phyloP scores from a whole-genome alignment of 2,329 filamentous ascomycete genomes.

The Rutstroemia sp. region DNA sequence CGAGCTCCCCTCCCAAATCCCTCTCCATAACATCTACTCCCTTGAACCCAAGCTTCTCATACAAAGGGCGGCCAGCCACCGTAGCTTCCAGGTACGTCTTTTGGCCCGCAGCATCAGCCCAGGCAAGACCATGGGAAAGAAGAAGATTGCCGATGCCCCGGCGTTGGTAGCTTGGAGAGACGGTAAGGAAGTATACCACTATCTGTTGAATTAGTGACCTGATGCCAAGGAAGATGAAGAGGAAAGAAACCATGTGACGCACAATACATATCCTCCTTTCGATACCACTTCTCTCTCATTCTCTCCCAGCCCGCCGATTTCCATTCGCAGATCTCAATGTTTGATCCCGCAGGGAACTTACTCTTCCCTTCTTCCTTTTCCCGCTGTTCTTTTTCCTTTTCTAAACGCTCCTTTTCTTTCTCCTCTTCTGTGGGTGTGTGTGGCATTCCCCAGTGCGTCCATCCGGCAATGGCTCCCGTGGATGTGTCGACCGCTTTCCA shows the following conservation, averaged over 20 bases:
- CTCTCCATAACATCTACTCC: conserved; percentile 29
- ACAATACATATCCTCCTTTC: conserved; percentile 31
- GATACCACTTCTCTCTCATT: conserved; percentile 26
- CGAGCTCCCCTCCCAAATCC: conserved; percentile 22
- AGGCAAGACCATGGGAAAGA: conserved; percentile 30
- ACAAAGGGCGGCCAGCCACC: conserved; percentile 30
- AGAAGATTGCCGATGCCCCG: conserved; percentile 32
- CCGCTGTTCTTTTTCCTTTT: not conserved
- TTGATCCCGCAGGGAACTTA: conserved; percentile 28
- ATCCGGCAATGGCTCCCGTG: conserved; percentile 27
- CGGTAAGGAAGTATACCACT: conserved; percentile 34
- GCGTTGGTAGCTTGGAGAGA: conserved; percentile 30
- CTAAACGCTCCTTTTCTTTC: not conserved
- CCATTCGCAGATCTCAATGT: conserved; percentile 22
- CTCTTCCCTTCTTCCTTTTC: conserved; percentile 7
- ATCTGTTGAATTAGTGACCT: not conserved
- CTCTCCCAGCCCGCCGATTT: conserved; percentile 28
- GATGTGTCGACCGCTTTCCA: conserved; percentile 30
- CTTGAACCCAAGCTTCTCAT: conserved; percentile 33
- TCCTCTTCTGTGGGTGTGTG: not conserved
- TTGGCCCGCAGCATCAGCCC: conserved; percentile 27
- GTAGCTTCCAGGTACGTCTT: conserved; percentile 34
- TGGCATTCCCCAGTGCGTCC: conserved; percentile 23
- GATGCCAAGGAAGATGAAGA: not conserved
- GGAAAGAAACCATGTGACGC: conserved; percentile 3